Evolutionary conservation across 176 grass and related monocot species (phyloP), one percentile per base, ranked within the genome.

Genomic region (Avena sativa): DNA sequence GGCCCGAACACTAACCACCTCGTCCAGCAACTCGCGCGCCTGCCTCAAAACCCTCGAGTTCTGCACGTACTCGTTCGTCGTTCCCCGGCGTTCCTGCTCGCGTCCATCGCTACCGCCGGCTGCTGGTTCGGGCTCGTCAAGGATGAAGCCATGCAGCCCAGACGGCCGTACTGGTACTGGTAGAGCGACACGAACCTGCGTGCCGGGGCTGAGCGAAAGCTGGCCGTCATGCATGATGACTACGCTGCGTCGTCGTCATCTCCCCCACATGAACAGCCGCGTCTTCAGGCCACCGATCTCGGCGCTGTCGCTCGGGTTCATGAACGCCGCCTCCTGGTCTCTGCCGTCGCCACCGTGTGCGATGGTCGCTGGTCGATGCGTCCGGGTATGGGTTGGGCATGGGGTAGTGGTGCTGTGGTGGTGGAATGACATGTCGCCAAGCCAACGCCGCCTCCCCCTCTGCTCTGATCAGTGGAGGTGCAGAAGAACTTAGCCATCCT

Each of bases 401-500:
- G 43, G 74, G 67, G 52, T 70, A 71, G 23, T 23, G 23, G 23
- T 23, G 23, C 23, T 23, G 77, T 86, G 88, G 30, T 90, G 78
- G 74, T 88, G 93, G 85, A 88, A 87, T 0, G 86, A 78, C 85
- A 95, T 83, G 74, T 77, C 76, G 64, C 47, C 23, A 23, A 23
- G 23, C 23, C 23, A 23, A 23, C 62, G 58, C 59, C 74, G 60
- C 8, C 80, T 64, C 63, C 63, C 32, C 60, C 74, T 68, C 8
- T 81, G 63, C 89, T 90, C 85, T 92, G 89, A 19, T 96, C 78
- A 58, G 74, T 74, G 79, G 91, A 88, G 23, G 74, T 71, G 49
- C 89, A 81, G 81, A 93, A 93, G 89, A 93, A 96, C 47, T 91
- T 86, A 56, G 94, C 87, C 94, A 92, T 96, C 36, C 21, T 96